Evolutionary conservation across 768 basidiomycete genomes (phyloP).

Genomic region (Macrolepiota albuminosa): DNA sequence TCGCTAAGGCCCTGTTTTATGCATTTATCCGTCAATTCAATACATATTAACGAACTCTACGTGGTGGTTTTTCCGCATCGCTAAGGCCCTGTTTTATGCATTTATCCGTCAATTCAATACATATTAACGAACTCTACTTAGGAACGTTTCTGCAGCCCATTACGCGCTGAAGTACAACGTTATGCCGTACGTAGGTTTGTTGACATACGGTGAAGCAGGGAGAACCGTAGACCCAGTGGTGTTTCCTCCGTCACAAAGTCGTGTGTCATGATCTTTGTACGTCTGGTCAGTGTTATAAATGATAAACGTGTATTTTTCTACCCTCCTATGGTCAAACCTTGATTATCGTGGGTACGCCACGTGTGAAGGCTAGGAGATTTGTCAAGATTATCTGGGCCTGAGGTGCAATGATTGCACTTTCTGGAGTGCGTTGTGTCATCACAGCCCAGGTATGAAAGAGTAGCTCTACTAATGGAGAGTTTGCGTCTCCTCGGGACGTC

Average conservation of each 20-base stretch:
- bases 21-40: not conserved
- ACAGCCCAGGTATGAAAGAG: not conserved
- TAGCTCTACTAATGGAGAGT: not conserved
- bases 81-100: not conserved
- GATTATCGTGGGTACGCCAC: not conserved
- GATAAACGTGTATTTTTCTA: not conserved
- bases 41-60: conserved; percentile 5
- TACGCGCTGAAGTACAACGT: conserved; percentile 83
- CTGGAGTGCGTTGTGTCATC: not conserved
- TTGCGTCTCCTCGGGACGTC: conserved; percentile 1
- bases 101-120: not conserved
- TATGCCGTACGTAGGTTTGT: conserved; percentile 84
- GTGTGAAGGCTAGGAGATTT: not conserved
- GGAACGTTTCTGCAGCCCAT: conserved; percentile 58
- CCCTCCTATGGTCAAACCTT: not conserved
- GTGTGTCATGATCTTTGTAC: conserved; percentile 26
- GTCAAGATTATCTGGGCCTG: not conserved
- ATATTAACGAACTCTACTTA: conserved; percentile 22
- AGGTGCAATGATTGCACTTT: not conserved
- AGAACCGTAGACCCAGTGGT: conserved; percentile 32
- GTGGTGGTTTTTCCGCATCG: not conserved
- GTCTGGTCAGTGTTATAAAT: not conserved
- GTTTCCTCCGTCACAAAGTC: conserved; percentile 36
- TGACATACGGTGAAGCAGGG: conserved; percentile 73
- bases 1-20: not conserved